Evolutionary conservation across 164 flowering plant genomes (phyloP).

Genomic region (Aristolochia fimbriata): DNA sequence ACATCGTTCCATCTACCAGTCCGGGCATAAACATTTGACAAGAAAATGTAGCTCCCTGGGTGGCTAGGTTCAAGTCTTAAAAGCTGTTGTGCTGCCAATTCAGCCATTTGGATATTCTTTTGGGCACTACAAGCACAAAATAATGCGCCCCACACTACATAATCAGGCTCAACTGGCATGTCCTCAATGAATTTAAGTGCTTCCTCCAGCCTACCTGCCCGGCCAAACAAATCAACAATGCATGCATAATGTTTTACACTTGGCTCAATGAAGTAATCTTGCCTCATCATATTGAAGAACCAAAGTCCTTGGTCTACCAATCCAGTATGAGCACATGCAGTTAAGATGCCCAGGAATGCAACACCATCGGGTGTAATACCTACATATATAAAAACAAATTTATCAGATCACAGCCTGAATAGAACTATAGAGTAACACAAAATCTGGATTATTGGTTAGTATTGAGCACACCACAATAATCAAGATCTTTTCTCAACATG

Average conservation of each 20-base stretch:
- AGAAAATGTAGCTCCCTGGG: constrained; percentile 36
- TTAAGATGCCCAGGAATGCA: constrained; percentile 34
- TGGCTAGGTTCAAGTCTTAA: constrained; percentile 37
- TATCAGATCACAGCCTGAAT: background rate
- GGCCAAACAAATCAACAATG: constrained; percentile 39
- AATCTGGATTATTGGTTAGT: background rate
- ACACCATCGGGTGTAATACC: constrained; percentile 38
- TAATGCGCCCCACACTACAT: constrained; percentile 51
- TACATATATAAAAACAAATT: constrained; percentile 12
- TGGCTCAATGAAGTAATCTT: constrained; percentile 38
- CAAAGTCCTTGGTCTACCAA: constrained; percentile 31
- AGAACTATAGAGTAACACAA: background rate
- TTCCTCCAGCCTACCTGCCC: constrained; percentile 38
- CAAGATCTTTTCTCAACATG: background rate
- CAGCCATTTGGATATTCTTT: constrained; percentile 35
- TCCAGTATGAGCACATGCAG: constrained; percentile 49
- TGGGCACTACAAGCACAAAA: constrained; percentile 49
- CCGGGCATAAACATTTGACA: constrained; percentile 38
- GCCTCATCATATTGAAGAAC: constrained; percentile 31
- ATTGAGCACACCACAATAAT: background rate
- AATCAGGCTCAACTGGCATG: constrained; percentile 43
- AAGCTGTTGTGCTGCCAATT: constrained; percentile 30
- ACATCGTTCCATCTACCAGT: constrained; percentile 35
- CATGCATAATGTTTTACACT: constrained; percentile 40
- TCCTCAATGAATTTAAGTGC: constrained; percentile 29